Evolutionary conservation across 331 rosid species (phyloP), one percentile per base, ranked within the genome.

Genomic region (Ulmus americana): DNA sequence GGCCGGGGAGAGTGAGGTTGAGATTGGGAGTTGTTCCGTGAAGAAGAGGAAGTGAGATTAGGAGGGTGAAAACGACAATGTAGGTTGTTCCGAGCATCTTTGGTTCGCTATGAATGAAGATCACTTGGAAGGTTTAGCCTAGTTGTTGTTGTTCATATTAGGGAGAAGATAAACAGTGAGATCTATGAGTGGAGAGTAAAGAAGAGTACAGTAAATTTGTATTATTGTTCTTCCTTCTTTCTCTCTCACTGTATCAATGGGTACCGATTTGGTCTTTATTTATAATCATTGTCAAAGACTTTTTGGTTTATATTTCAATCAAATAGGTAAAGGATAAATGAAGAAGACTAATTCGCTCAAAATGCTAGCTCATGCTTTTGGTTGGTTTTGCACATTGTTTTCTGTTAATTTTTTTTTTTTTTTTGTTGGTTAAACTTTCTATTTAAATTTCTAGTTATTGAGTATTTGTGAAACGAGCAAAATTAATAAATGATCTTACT

Each of bases 1-100:
- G 84, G 12, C 98, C 98, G 0, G 97, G 84, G 49, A 92, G 90
- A 66, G 95, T 89, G 73, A 86, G 59, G 81, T 88, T 92, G 72
- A 85, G 79, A 75, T 67, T 58, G 10, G 35, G 39, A 49, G 46
- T 4, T 55, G 90, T 75, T 18, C 49, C 7, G 48, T 65, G 82
- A 39, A 74, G 79, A 1, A 59, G 73, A 8, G 68, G 64, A 52
- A 80, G 57, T 1, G 81, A 80, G 65, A 61, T 69, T 8, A 92
- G 72, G 69, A 81, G 51, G 46, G 60, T 78, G 64, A 81, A 8
- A 1, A 60, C 52, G 45, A 83, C 64, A 88, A 88, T 88, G 94
- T 83, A 86, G 74, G 46, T 70, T 64, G 65, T 70, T 64, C 64
- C 61, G 12, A 84, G 68, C 96, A 91, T 84, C 48, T 79, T 88